phyloP scores from a whole-genome alignment of 2,329 filamentous ascomycete genomes.

The Lecanicillium sp. region DNA sequence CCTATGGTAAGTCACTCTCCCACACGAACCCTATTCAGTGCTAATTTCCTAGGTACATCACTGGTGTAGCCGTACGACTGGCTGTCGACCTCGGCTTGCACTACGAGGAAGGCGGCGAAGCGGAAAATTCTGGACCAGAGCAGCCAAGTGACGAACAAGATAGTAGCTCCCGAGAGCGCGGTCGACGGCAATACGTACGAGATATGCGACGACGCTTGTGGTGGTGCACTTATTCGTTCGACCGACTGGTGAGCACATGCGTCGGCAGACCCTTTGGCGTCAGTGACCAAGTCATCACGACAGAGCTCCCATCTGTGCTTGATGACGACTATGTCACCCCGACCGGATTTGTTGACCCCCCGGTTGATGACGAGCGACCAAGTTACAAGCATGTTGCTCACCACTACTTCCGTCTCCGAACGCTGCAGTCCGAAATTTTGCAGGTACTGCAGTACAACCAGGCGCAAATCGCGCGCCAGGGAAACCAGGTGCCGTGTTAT shows the following conservation, averaged over 20 bases:
- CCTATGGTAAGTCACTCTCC: slow-evolving; percentile 55
- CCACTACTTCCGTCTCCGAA: slow-evolving; percentile 83
- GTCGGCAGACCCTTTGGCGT: slow-evolving; percentile 91
- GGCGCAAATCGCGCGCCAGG: slow-evolving; percentile 67
- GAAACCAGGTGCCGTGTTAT: slow-evolving; percentile 58
- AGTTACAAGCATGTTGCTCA: slow-evolving; percentile 89
- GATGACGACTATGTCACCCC: slow-evolving; percentile 86
- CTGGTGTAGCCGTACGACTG: slow-evolving; percentile 83
- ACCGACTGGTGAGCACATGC: slow-evolving; percentile 89
- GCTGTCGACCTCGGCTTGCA: slow-evolving; percentile 89
- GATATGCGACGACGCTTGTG: slow-evolving; percentile 82
- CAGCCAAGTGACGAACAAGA: slow-evolving; percentile 18
- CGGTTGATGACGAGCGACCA: slow-evolving; percentile 51
- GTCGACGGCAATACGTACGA: slow-evolving; percentile 72
- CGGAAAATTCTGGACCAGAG: slow-evolving; percentile 43
- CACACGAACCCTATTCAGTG: neutral
- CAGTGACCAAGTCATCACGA: slow-evolving; percentile 93
- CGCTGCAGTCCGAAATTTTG: slow-evolving; percentile 90
- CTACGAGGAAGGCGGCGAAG: slow-evolving; percentile 75
- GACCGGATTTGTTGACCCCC: slow-evolving; percentile 61
- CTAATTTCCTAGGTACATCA: slow-evolving; percentile 62
- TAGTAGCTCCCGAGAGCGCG: slow-evolving; percentile 45
- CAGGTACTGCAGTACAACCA: slow-evolving; percentile 92
- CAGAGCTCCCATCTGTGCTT: slow-evolving; percentile 82
- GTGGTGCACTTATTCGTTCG: slow-evolving; percentile 96